Evolutionary conservation across 108 stramenopile genomes (phyloP).

Genomic region (Cyclotella choctawhatcheeana): DNA sequence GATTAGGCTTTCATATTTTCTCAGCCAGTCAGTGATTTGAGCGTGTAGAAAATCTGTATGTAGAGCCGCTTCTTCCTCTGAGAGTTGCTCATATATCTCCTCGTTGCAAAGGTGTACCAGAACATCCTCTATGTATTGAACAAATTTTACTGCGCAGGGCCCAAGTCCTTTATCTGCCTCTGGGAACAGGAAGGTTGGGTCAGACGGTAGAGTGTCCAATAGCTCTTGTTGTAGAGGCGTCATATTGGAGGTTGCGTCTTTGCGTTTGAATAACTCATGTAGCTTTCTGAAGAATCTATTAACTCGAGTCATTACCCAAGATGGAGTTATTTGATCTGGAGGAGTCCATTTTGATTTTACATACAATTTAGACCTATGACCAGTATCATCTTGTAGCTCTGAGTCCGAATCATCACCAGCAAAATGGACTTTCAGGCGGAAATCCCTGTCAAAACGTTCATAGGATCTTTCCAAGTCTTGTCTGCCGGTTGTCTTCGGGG

Average conservation of each 20-base stretch:
- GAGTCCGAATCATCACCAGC: neutral
- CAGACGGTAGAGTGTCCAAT: neutral
- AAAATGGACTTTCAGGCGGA: neutral
- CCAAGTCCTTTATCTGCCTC: conserved; percentile 2
- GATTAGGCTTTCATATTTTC: neutral
- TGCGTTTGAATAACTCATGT: neutral
- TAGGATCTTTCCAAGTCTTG: neutral
- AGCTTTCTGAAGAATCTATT: neutral
- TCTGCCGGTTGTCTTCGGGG: neutral
- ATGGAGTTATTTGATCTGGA: neutral
- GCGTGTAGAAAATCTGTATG: no score
- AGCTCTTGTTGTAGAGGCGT: neutral
- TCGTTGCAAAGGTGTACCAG: neutral
- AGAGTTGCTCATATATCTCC: neutral
- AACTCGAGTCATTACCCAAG: neutral
- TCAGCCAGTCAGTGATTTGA: neutral
- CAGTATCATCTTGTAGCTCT: neutral
- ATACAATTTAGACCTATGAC: neutral
- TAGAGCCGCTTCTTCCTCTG: neutral
- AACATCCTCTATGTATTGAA: neutral
- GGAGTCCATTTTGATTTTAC: conserved; percentile 11
- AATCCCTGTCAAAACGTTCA: neutral
- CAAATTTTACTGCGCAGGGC: neutral
- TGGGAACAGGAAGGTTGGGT: conserved; percentile 1
- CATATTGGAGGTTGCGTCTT: neutral